Evolutionary conservation across 257 asterid genomes (phyloP).

Genomic region (Henckelia pumila): DNA sequence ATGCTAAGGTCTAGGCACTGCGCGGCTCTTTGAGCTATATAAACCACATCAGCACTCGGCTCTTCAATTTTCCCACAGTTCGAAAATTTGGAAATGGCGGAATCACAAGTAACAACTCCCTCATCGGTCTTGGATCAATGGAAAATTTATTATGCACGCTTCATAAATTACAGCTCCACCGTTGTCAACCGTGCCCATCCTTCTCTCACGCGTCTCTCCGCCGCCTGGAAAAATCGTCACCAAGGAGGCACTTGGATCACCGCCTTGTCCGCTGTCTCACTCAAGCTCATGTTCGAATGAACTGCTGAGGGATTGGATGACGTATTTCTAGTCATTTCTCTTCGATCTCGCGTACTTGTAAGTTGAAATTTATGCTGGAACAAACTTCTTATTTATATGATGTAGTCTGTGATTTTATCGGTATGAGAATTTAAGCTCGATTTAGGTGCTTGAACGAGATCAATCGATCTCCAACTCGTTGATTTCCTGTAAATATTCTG

Average conservation of each 20-base stretch:
- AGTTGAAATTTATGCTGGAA: slow-evolving; percentile 21
- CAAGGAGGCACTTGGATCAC: slow-evolving; percentile 69
- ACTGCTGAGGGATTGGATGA: slow-evolving; percentile 33
- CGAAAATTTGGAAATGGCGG: slow-evolving; percentile 43
- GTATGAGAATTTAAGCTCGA: background rate
- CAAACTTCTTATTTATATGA: background rate
- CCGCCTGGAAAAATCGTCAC: slow-evolving; percentile 1
- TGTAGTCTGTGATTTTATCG: background rate
- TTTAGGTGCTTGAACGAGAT: background rate
- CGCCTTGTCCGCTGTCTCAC: slow-evolving; percentile 41
- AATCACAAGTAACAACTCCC: slow-evolving; percentile 18
- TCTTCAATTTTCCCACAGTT: background rate
- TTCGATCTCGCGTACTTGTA: slow-evolving; percentile 45
- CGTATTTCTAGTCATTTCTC: slow-evolving; percentile 42
- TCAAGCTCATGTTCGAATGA: slow-evolving; percentile 40
- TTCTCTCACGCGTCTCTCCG: slow-evolving; percentile 37
- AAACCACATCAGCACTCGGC: background rate
- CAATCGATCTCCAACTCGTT: background rate
- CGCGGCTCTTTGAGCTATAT: too few species aligned
- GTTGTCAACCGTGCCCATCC: slow-evolving; percentile 33
- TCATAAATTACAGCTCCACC: slow-evolving; percentile 38
- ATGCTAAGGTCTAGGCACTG: too few species aligned
- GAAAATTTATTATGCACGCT: slow-evolving; percentile 70
- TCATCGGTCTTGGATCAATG: slow-evolving; percentile 43
- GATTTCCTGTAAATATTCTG: background rate